These are phyloP conservation scores for Rhodomyrtus psidioides DNA, from an alignment of 441 rosid species.

Conservation along the genomic window DNA sequence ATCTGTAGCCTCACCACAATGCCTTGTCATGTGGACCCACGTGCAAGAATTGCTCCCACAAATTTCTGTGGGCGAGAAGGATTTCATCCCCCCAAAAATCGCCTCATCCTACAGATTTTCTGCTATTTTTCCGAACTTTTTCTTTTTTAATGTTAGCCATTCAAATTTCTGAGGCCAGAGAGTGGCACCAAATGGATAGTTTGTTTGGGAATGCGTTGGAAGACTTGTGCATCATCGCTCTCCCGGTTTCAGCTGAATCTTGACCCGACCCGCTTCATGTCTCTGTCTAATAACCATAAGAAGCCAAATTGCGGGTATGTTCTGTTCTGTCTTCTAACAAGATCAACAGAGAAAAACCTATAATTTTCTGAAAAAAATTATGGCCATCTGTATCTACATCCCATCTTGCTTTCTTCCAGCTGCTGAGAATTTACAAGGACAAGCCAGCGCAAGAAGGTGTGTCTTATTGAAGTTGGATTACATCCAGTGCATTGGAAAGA, in stretches of 20 bases:
- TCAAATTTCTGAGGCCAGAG: neutral
- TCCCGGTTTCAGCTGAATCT: neutral
- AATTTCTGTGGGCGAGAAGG: neutral
- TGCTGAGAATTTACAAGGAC: neutral
- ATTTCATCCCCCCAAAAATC: neutral
- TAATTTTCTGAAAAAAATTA: neutral
- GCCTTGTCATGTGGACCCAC: neutral
- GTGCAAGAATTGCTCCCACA: neutral
- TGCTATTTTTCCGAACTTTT: neutral
- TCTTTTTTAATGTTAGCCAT: neutral
- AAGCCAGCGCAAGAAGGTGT: neutral
- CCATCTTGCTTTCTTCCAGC: neutral
- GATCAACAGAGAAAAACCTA: neutral
- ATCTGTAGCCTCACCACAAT: neutral
- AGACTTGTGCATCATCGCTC: neutral
- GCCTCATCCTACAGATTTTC: neutral
- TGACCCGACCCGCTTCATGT: neutral
- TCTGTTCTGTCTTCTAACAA: neutral
- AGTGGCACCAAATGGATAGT: neutral
- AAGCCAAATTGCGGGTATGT: neutral
- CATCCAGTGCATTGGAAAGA: neutral
- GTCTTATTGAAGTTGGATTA: neutral
- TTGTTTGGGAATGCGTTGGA: neutral
- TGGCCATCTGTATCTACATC: neutral
- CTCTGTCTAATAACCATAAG: neutral